Conservation (phyloP, 331 rosid species). For the Quercus lobata region DNA sequence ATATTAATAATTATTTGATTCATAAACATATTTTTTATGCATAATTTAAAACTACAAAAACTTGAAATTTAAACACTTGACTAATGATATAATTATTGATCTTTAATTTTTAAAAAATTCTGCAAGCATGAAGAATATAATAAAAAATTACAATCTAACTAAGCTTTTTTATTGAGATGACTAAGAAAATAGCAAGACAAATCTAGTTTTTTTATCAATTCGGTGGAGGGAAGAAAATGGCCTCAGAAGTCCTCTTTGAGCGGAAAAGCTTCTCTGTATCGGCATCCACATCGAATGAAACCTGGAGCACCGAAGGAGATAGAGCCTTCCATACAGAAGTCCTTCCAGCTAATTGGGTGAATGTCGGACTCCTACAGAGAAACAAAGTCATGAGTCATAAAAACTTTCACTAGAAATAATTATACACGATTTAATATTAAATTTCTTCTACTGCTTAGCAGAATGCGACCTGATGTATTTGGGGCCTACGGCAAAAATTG, state of each 20-base stretch:
- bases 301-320: conserved; percentile 61
- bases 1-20: too few relatives aligned
- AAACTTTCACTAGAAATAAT: not conserved
- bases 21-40: too few relatives aligned
- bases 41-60: too few relatives aligned
- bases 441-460: too few relatives aligned
- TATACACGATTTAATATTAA: not conserved
- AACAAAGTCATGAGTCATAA: not conserved
- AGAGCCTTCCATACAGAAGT: conserved; percentile 69
- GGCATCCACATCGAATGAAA: conserved; percentile 66
- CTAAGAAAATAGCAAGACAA: not conserved
- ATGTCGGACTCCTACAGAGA: conserved; percentile 49
- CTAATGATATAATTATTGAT: too few relatives aligned
- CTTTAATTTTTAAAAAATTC: too few relatives aligned
- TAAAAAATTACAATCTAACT: too few relatives aligned
- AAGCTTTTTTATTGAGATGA: not conserved
- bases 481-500: too few relatives aligned
- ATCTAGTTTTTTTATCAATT: conserved; percentile 17
- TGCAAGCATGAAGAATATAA: fast-evolving
- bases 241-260: conserved; percentile 67
- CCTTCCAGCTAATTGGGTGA: conserved; percentile 86
- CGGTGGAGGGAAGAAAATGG: conserved; percentile 82
- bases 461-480: too few relatives aligned
- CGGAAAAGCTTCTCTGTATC: conserved; percentile 53
- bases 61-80: too few relatives aligned